phyloP scores from a whole-genome alignment of 345 rosid species.

The Capsella bursapastoris region DNA sequence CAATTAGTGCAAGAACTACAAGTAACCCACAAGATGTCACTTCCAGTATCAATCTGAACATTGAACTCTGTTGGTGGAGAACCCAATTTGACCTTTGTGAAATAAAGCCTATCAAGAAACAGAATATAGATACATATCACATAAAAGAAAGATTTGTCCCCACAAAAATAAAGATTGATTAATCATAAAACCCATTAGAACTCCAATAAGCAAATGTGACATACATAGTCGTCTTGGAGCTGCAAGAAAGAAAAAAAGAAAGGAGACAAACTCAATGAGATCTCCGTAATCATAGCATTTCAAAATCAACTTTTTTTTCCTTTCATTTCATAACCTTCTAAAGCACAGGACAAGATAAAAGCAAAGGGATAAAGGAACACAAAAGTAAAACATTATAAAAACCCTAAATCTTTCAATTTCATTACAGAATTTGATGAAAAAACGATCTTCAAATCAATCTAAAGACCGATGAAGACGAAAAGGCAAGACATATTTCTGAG shows the following conservation, averaged over 20 bases:
- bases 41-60: slow-evolving; percentile 99
- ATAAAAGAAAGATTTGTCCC: slow-evolving; percentile 2
- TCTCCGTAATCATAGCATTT: slow-evolving; percentile 8
- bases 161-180: neutral
- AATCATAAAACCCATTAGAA: slow-evolving; percentile 28
- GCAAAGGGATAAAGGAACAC: neutral
- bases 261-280: slow-evolving; percentile 27
- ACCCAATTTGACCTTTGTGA: slow-evolving; percentile 91
- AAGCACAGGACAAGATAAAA: neutral
- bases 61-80: slow-evolving; percentile 95
- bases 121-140: slow-evolving; percentile 31
- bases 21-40: slow-evolving; percentile 90
- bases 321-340: neutral
- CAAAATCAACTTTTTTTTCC: neutral
- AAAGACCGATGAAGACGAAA: neutral
- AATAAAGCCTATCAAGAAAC: slow-evolving; percentile 73
- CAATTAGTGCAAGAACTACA: slow-evolving; percentile 84
- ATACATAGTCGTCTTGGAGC: slow-evolving; percentile 48
- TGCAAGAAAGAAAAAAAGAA: slow-evolving; percentile 43
- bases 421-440: slow-evolving; percentile 13
- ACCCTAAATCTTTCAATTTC: slow-evolving; percentile 10
- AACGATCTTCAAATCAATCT: slow-evolving; percentile 20
- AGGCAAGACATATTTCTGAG: neutral
- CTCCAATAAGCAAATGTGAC: slow-evolving; percentile 44
- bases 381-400: neutral